Conservation (phyloP, 1,139 yeast species). For the Saccharomyces hybrid region DNA sequence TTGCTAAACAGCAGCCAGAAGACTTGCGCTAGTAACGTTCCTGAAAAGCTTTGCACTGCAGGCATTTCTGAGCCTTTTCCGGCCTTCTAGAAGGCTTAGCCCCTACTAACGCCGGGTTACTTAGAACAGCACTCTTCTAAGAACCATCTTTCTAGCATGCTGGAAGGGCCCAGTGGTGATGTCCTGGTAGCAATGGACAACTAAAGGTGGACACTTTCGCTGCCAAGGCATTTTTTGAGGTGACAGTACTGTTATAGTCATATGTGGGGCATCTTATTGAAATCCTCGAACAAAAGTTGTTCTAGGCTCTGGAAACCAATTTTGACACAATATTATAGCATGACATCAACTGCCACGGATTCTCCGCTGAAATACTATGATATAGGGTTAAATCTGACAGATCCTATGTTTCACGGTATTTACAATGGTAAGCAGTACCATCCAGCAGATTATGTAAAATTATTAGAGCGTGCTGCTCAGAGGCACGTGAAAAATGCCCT, state of each 20-base stretch:
- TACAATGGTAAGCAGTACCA: slow-evolving; percentile 69
- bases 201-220: background rate
- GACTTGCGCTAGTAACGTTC: background rate
- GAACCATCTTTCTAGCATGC: background rate
- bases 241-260: background rate
- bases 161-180: background rate
- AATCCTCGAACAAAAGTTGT: background rate
- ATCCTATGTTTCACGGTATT: slow-evolving; percentile 74
- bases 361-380: slow-evolving; percentile 27
- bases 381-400: slow-evolving; percentile 79
- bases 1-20: background rate
- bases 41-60: background rate
- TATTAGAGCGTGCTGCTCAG: slow-evolving; percentile 57
- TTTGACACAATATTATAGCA: background rate
- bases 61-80: background rate
- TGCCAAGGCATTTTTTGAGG: too few species aligned
- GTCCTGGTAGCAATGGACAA: background rate
- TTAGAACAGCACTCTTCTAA: too few species aligned
- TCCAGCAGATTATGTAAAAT: slow-evolving; percentile 53
- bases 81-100: background rate
- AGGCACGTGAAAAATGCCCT: slow-evolving; percentile 63
- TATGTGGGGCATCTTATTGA: background rate
- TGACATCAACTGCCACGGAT: slow-evolving; percentile 1
- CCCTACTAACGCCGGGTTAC: background rate
- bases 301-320: background rate